phyloP scores from a whole-genome alignment of 331 rosid genomes.

The Spiraea crenata region DNA sequence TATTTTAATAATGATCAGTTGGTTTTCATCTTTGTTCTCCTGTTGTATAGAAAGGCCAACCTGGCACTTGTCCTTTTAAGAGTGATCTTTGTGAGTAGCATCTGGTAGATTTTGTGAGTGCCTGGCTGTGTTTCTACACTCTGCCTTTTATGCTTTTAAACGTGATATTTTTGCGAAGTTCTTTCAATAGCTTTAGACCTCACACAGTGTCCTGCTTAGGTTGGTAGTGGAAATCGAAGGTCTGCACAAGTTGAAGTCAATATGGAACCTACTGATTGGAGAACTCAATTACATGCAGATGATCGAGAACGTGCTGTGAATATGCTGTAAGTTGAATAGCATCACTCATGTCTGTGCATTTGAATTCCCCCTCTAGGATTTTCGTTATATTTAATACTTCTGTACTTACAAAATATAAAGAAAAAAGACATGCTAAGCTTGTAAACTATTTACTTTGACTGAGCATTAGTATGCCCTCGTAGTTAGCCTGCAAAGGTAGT shows the following conservation, averaged over 20 bases:
- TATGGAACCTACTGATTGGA: constrained; percentile 12
- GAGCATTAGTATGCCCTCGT: not conserved
- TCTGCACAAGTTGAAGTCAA: not conserved
- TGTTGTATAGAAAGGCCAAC: no score
- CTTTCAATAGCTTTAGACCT: not conserved
- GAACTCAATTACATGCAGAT: not conserved
- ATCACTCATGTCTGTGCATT: not conserved
- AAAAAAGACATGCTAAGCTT: not conserved
- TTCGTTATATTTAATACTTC: not conserved
- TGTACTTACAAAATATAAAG: not conserved
- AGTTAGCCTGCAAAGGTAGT: not conserved
- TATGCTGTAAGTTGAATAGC: constrained; percentile 4
- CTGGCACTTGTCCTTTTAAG: no score
- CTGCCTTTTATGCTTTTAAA: not conserved
- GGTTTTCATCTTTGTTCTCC: no score
- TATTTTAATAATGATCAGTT: no score
- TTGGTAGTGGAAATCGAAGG: not conserved
- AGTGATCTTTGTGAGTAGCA: not conserved
- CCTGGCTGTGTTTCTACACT: not conserved
- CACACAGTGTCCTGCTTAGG: not conserved
- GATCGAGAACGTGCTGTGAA: constrained; percentile 2
- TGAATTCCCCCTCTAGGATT: not conserved
- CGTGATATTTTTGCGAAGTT: not conserved
- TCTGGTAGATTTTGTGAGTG: not conserved
- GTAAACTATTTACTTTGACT: no score